These are phyloP conservation scores for Cymodocea nodosa DNA, from an alignment of 116 monocot species.

Conservation along the genomic window DNA sequence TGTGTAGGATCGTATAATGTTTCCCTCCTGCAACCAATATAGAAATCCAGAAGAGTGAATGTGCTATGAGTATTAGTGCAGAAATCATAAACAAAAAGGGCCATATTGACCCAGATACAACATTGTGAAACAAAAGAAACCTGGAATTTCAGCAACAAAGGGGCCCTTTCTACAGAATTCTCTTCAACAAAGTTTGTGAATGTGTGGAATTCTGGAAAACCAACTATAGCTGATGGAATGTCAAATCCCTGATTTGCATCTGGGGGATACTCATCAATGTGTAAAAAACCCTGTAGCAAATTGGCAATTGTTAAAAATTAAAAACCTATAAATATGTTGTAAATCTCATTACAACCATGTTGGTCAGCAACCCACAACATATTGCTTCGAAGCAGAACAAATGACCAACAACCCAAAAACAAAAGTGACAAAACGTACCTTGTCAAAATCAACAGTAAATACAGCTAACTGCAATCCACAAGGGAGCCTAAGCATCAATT, in stretches of 20 bases:
- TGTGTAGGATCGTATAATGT: slow-evolving; percentile 50
- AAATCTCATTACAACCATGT: no score
- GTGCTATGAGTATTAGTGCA: background rate
- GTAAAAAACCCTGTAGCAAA: slow-evolving; percentile 64
- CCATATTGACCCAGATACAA: background rate
- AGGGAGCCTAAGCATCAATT: slow-evolving; percentile 66
- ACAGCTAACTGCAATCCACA: slow-evolving; percentile 47
- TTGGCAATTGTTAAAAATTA: background rate
- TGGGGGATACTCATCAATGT: slow-evolving; percentile 98
- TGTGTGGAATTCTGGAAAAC: slow-evolving; percentile 56
- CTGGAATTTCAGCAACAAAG: slow-evolving; percentile 52
- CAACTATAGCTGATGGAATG: slow-evolving; percentile 82
- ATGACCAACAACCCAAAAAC: background rate
- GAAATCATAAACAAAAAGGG: background rate
- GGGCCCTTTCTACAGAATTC: slow-evolving; percentile 17
- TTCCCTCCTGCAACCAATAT: slow-evolving; percentile 36
- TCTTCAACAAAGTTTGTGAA: slow-evolving; percentile 32
- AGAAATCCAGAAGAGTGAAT: slow-evolving; percentile 1
- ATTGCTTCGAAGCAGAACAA: background rate
- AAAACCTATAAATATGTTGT: no score
- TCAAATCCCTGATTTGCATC: slow-evolving; percentile 99
- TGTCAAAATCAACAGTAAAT: slow-evolving; percentile 75
- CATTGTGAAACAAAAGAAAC: slow-evolving; percentile 13
- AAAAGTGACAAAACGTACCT: slow-evolving; percentile 28
- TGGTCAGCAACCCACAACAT: background rate